Base-by-base conservation (phyloP, 2,329 filamentous ascomycete species). In the Sclerotinia nivalis region DNA sequence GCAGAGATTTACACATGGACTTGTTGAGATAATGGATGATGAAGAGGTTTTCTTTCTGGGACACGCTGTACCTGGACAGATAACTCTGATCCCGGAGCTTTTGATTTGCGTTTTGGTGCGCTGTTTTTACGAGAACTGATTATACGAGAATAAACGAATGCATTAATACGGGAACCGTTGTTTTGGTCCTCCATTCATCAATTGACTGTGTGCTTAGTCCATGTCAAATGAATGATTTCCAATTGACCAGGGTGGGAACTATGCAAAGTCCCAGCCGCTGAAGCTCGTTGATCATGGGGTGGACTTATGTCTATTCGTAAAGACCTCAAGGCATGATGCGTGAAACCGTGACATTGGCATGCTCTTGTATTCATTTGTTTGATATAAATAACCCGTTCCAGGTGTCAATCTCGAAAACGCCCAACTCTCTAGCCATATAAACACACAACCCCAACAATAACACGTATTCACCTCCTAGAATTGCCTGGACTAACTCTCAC, bases 401-500 rank as follows among this genome's bases (percentile, higher is more conserved):
- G 60, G 37, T 66, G 25, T 47, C 47, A 10, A 71, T 65, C 69
- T 69, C 59, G 52, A 66, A 69, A 69, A 64, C 59, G 64, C 62
- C 59, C 43, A 45, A 49, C 56, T 66, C 69, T 61, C 64, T 68
- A 70, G 37, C 64, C 28, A 49, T 67, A 55, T 67, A 54, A 71
- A 71, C 61, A 70, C 28, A 68, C 54, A 61, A 45, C 55, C 34
- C n/a, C 40, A 37, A n/a, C 55, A 47, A 67, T 67, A 22, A 45
- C 45, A 52, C 12, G 22, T 47, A 60, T 47, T 59, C 66, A 31
- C 62, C 31, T 52, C 45, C 58, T 56, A 43, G 47, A 58, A 50
- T 60, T 72, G 55, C 56, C n/a, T 43, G 49, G 10, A 66, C 50
- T 28, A 7, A 45, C 72, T 76, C 74, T 79, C 87, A 94, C 83